Percentiles rank a stretch among this genome's conserved stretches.
Evolutionary conservation across 345 rosid species (phyloP).

Genomic region (Ceriops tagal): DNA sequence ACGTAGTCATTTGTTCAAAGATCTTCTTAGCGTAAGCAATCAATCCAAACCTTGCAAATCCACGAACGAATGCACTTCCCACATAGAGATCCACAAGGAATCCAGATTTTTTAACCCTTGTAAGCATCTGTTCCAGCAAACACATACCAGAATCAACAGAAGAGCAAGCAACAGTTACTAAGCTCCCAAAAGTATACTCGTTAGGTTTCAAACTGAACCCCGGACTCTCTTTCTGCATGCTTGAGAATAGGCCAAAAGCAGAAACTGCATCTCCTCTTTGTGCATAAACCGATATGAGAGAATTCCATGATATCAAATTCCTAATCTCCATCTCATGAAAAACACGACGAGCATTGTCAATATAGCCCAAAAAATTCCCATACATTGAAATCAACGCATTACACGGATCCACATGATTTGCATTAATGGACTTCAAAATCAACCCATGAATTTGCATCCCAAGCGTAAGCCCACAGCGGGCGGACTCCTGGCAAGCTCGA

Average conservation of each 20-base stretch:
- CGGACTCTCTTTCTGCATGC: conserved; percentile 49
- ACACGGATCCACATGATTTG: conserved; percentile 49
- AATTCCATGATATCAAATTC: conserved; percentile 71
- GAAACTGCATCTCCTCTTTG: conserved; percentile 46
- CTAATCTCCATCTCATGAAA: conserved; percentile 58
- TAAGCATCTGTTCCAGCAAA: conserved; percentile 72
- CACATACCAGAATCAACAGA: conserved; percentile 38
- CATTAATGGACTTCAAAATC: conserved; percentile 48
- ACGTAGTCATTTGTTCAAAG: conserved; percentile 55
- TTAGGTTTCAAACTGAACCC: conserved; percentile 47
- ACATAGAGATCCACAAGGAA: conserved; percentile 66
- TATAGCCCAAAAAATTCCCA: conserved; percentile 44
- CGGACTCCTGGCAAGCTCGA: conserved; percentile 63
- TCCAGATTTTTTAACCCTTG: conserved; percentile 60
- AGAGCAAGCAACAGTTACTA: conserved; percentile 65
- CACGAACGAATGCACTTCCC: conserved; percentile 82
- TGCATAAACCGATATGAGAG: conserved; percentile 65
- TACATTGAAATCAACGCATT: conserved; percentile 80
- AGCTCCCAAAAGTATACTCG: conserved; percentile 87
- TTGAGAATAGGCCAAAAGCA: conserved; percentile 60
- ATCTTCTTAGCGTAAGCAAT: conserved; percentile 52
- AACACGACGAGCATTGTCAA: conserved; percentile 43
- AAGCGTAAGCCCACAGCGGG: conserved; percentile 37
- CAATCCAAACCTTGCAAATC: conserved; percentile 64
- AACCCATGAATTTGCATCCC: conserved; percentile 79